Conservation (phyloP, 2,329 filamentous ascomycete species). For the Byssoonygena ceratinophila region DNA sequence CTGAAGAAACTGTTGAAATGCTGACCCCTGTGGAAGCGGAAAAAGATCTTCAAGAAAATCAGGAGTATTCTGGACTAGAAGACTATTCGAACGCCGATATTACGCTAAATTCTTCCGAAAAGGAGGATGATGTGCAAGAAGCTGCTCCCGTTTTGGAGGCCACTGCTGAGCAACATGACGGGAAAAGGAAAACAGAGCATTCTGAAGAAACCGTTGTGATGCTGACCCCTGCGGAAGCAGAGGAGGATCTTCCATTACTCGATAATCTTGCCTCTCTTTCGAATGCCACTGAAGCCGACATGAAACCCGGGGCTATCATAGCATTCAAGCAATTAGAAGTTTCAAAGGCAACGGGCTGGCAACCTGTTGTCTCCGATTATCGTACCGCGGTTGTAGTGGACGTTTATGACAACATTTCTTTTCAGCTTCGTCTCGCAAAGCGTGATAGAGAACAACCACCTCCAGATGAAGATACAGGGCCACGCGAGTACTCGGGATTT, state of each 20-base stretch:
- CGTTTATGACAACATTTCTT: conserved; percentile 41
- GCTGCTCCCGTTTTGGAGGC: background rate
- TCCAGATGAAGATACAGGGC: conserved; percentile 54
- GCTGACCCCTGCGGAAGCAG: conserved; percentile 18
- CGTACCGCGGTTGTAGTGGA: conserved; percentile 56
- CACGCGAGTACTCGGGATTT: conserved; percentile 66
- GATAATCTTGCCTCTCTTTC: conserved; percentile 57
- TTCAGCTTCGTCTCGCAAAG: conserved; percentile 57
- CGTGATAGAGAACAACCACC: conserved; percentile 49
- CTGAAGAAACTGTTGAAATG: background rate
- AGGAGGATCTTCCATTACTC: conserved; percentile 39
- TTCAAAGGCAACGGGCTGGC: conserved; percentile 39
- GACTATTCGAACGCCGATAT: conserved; percentile 3
- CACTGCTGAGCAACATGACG: background rate
- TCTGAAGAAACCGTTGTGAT: background rate
- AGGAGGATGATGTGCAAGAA: background rate
- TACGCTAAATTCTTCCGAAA: conserved; percentile 11
- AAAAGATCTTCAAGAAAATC: no score
- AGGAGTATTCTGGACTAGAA: no score
- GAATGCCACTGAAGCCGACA: conserved; percentile 26
- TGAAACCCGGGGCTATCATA: conserved; percentile 33
- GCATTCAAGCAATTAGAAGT: conserved; percentile 40
- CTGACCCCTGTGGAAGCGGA: conserved; percentile 22
- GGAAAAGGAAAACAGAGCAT: background rate
- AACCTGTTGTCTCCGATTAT: conserved; percentile 42